Percentiles rank a stretch among this genome's conserved stretches.
phyloP scores from a whole-genome alignment of 2,329 filamentous ascomycete genomes.

The Emericellopsis atlantica region DNA sequence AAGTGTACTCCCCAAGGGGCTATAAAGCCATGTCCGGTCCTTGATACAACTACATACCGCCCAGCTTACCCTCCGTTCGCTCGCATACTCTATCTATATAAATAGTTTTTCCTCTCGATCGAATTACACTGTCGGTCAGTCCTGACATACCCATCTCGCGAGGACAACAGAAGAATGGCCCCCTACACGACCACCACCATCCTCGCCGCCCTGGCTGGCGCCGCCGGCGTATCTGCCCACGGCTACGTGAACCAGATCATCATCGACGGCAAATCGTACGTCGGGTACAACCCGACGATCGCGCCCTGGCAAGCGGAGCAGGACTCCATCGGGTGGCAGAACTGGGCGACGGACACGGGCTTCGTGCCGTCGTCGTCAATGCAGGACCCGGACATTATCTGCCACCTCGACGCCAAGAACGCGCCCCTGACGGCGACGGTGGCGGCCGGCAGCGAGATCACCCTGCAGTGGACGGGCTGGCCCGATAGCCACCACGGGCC shows the following conservation, averaged over 20 bases:
- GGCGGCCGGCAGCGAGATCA: constrained; percentile 8
- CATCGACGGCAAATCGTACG: constrained; percentile 1
- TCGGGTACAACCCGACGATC: constrained; percentile 5
- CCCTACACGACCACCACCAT: neutral
- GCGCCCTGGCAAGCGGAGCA: constrained; percentile 2
- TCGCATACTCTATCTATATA: too few species aligned
- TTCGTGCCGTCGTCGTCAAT: constrained; percentile 25
- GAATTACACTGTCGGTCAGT: too few species aligned
- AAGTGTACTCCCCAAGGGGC: too few species aligned
- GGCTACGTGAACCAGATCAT: constrained; percentile 5
- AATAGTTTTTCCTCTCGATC: too few species aligned
- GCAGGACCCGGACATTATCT: constrained; percentile 21
- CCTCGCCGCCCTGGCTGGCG: constrained; percentile 1
- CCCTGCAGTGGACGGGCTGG: constrained; percentile 46
- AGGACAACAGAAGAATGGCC: too few species aligned
- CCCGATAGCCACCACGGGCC: constrained; percentile 46
- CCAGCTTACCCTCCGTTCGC: too few species aligned
- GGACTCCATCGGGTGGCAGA: constrained; percentile 5
- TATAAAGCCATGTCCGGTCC: too few species aligned
- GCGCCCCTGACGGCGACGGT: constrained; percentile 9
- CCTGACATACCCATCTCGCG: too few species aligned
- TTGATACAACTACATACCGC: too few species aligned
- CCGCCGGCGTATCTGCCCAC: constrained; percentile 4
- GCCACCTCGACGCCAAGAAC: constrained; percentile 20
- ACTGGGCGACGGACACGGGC: constrained; percentile 12